Evolutionary conservation across 2,329 filamentous ascomycete species (phyloP).

Genomic region (Mariannaea elegans): DNA sequence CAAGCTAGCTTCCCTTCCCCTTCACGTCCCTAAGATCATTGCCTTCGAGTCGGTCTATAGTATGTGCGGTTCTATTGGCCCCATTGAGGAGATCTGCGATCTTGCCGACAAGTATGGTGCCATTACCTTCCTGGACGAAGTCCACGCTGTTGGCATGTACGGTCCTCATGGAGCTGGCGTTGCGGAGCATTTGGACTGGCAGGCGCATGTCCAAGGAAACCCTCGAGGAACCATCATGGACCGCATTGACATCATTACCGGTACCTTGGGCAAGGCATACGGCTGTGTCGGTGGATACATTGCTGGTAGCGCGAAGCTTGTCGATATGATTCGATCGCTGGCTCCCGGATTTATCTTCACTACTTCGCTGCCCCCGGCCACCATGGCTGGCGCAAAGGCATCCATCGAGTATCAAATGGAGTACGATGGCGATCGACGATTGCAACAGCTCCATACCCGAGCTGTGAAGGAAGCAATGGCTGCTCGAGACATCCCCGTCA

Average conservation of each 20-base stretch:
- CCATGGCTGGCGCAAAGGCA: slow-evolving; percentile 91
- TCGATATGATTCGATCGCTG: slow-evolving; percentile 92
- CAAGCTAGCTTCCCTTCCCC: slow-evolving; percentile 87
- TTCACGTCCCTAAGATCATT: slow-evolving; percentile 93
- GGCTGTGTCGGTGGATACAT: slow-evolving; percentile 98
- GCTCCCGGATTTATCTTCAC: slow-evolving; percentile 99
- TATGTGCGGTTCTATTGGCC: slow-evolving; percentile 98
- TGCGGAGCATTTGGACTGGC: slow-evolving; percentile 95
- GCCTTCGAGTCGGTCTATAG: slow-evolving; percentile 99
- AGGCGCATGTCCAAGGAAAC: slow-evolving; percentile 79
- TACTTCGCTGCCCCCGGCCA: slow-evolving; percentile 92
- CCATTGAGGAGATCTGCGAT: slow-evolving; percentile 95
- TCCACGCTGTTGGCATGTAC: slow-evolving; percentile 99
- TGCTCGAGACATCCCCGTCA: slow-evolving; percentile 88
- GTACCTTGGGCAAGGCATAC: slow-evolving; percentile 96
- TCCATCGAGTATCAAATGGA: slow-evolving; percentile 94
- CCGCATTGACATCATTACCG: slow-evolving; percentile 96
- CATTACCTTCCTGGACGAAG: slow-evolving; percentile 97
- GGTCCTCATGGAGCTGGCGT: slow-evolving; percentile 95
- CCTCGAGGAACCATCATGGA: slow-evolving; percentile 90
- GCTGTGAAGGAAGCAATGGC: slow-evolving; percentile 88
- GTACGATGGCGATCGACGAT: slow-evolving; percentile 84
- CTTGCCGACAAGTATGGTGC: slow-evolving; percentile 97
- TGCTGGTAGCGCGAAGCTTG: slow-evolving; percentile 83
- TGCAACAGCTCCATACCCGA: slow-evolving; percentile 96